Base-by-base conservation (phyloP, 129 eudicot species). In the Centrapalus pauciflorus region DNA sequence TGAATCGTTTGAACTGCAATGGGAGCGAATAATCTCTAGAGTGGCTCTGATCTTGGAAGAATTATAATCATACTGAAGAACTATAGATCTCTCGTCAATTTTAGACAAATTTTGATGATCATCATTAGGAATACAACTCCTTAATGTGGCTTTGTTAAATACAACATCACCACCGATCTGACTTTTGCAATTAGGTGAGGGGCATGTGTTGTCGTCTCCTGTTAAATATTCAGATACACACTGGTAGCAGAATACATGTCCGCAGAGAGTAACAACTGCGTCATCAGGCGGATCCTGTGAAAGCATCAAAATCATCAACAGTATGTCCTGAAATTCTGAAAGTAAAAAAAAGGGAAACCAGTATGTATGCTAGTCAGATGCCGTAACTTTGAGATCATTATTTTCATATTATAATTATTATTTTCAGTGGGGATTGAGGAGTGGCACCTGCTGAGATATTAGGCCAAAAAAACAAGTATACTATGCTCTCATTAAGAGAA, bases 211-310 rank as follows among this genome's bases (percentile, higher is more conserved):
- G 24, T 84, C 91, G 52, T 88, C 91, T 40, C 91, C 86, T 12
- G 84, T 79, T 28, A 88, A 64, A 59, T 75, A 60, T 37, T 90
- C 94, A 5, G 84, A 75, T 55, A 90, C 84, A 72, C 97, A 90
- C 72, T 87, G 96, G 58, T 80, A 61, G 66, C 96, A 90, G 70
- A 76, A 90, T 24, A 87, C 90, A 63, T 90, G 97, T 24, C 85
- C 90, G 19, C 96, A 90, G 20, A 77, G 72, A 5, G 90, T 78
- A 62, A 90, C 82, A 74, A 90, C 83, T 23, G 90, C 94, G 87
- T 90, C 90, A 64, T 90, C 94, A 63, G 97, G 94, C 55, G 96
- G 86, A 77, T 90, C 97, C 97, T 84, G 25, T 48, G 24, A 48
- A 48, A 48, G 54, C 12, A 48, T 48, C 54, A 48, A 48, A 48